Evolutionary conservation across 2,329 filamentous ascomycete genomes (phyloP), one percentile per base, ranked within the genome.

Genomic region (Talaromyces sp.): DNA sequence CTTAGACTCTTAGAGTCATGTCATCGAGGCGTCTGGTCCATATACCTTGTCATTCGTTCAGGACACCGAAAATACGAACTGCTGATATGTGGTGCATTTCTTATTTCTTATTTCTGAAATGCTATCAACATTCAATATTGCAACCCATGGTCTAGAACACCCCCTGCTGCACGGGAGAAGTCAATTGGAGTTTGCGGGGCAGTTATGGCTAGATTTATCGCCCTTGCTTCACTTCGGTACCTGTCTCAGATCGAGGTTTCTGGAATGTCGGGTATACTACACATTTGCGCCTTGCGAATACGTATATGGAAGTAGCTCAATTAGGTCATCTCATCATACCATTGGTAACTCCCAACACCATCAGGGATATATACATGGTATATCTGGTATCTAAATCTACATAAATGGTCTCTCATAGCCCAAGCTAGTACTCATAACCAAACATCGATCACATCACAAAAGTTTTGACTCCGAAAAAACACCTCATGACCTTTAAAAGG

Each of bases 341-440:
- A 33, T 48, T 48, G 17, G 9, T 15, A 11, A 31, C 22, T 22
- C 43, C 17, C 15, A n/a, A 45, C 41, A 10, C 15, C 3, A 28
- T n/a, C 7, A 46, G 22, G 43, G 22, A 9, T 48, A 48, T 48
- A 48, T 48, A 48, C 45, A 45, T 41, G 51, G 33, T 25, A 41
- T 33, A 53, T 43, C n/a, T 43, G 28, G 52, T 17, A 54, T 54
- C 52, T 54, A 21, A 43, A 45, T 25, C 19, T 31, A 41, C n/a
- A 39, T 22, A 36, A 25, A 21, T 21, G 8, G 22, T 4, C 19
- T 19, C 9, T 11, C 40, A 45, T 13, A 8, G 33, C 2, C 17
- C 15, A 35, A 21, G 28, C n/a, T 33, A 15, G 25, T 19, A 33
- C 22, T n/a, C 25, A 53, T 19, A 37, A 15, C 15, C 36, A 3